phyloP scores from a whole-genome alignment of 768 basidiomycete genomes.

The Fistulinella prunicolor region DNA sequence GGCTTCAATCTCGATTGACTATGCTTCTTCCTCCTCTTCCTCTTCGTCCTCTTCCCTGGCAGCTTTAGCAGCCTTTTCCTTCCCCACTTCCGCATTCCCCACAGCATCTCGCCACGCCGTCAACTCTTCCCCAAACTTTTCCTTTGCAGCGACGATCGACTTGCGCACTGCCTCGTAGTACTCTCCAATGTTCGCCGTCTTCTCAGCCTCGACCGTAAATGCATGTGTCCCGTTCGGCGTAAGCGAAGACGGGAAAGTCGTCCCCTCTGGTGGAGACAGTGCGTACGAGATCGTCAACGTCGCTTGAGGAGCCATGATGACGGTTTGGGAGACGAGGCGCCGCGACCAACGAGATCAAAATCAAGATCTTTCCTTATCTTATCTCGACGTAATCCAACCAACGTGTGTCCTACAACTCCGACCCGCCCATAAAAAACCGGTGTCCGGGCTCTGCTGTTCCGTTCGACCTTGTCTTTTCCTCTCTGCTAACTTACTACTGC shows the following conservation, averaged over 20 bases:
- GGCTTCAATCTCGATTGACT: neutral
- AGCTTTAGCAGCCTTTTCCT: slow-evolving; percentile 47
- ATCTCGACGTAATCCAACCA: slow-evolving; percentile 9
- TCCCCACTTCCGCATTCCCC: slow-evolving; percentile 58
- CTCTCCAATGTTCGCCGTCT: slow-evolving; percentile 2
- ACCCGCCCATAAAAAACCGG: neutral
- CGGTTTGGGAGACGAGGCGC: no score
- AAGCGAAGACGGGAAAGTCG: slow-evolving; percentile 19
- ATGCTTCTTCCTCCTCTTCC: slow-evolving; percentile 41
- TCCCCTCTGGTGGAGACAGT: slow-evolving; percentile 22
- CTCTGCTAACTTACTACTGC: neutral
- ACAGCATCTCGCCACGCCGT: slow-evolving; percentile 75
- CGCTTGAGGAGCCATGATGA: slow-evolving; percentile 15
- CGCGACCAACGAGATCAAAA: neutral
- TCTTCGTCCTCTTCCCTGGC: slow-evolving; percentile 47
- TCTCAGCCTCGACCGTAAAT: slow-evolving; percentile 24
- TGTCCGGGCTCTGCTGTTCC: no score
- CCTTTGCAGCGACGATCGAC: slow-evolving; percentile 51
- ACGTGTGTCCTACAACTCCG: slow-evolving; percentile 3
- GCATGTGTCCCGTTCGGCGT: slow-evolving; percentile 20
- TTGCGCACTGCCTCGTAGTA: slow-evolving; percentile 53
- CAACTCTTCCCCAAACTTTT: slow-evolving; percentile 60
- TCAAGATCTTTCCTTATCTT: slow-evolving; percentile 20
- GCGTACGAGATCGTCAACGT: slow-evolving; percentile 20
- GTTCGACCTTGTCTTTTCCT: neutral